Base-by-base conservation (phyloP, 352 stramenopile species). In the Globisporangium acanthophoron region DNA sequence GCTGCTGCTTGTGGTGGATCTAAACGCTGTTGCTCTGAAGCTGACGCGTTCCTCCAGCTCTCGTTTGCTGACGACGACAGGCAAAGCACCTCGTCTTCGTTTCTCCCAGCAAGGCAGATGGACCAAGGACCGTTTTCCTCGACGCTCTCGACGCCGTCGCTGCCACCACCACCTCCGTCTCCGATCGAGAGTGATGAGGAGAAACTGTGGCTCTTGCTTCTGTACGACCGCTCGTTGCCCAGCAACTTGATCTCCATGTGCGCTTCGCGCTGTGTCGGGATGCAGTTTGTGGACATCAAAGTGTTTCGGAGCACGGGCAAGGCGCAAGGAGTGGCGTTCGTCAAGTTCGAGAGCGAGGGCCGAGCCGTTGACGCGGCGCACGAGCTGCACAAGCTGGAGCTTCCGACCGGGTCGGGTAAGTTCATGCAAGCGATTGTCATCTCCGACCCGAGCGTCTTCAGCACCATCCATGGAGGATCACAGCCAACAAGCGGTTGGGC, bases 201-300 rank as follows among this genome's bases (percentile, higher is more conserved):
- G 46, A 70, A 71, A 16, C 64, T 73, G 21, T 94, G 85, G 85
- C 61, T 94, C 1, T 69, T 92, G 43, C 48, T 94, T 21, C 62
- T 86, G 15, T 91, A 90, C 48, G 78, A 90, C 64, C 74, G 77
- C 0, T 70, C 70, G 27, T 49, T 94, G 16, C 65, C 80, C 8
- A 90, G 79, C 11, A 68, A 85, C 41, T 62, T 79, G 21, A 69
- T 94, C 27, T 92, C 85, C 6, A 78, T 75, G 0, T 73, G 71
- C 37, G 80, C 85, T 20, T 82, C 80, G 1, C 61, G 62, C 0
- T 88, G 74, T 31, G 54, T 64, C 15, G 83, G 83, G 0, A 91
- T 94, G 80, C 72, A 92, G 54, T 90, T 88, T 47, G 71, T 94
- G 54, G 82, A 94, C 52, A 90, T 94, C 54, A 89, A 91, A 46